Percentiles rank a stretch among this genome's conserved stretches.
These are phyloP conservation scores for Cocos nucifera DNA, from an alignment of 176 grass and related monocot genomes.

Conservation along the genomic window DNA sequence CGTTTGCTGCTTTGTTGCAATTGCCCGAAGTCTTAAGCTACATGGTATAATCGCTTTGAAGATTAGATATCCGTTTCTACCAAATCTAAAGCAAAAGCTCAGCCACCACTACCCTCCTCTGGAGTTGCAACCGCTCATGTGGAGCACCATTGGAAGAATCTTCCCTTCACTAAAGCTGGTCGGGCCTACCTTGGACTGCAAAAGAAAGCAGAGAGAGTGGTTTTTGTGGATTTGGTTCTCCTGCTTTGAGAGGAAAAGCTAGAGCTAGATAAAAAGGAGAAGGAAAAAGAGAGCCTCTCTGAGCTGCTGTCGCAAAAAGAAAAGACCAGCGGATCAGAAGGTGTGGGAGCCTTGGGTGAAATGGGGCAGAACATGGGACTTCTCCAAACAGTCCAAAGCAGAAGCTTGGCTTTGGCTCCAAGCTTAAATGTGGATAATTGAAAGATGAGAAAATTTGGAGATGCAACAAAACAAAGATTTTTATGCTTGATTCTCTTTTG, in stretches of 20 bases:
- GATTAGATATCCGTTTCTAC: neutral
- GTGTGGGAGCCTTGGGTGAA: too few relatives aligned
- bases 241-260: too few relatives aligned
- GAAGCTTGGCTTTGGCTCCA: neutral
- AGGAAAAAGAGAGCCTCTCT: too few relatives aligned
- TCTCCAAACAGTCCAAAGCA: too few relatives aligned
- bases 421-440: neutral
- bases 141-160: neutral
- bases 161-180: too few relatives aligned
- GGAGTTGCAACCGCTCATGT: neutral
- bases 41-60: neutral
- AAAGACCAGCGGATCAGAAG: too few relatives aligned
- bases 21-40: neutral
- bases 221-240: too few relatives aligned
- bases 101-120: neutral
- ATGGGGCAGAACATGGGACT: too few relatives aligned
- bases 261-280: too few relatives aligned
- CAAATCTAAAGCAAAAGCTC: neutral
- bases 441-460: neutral
- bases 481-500: too few relatives aligned
- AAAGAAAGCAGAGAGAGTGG: neutral
- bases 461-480: neutral
- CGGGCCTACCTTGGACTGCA: neutral
- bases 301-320: too few relatives aligned
- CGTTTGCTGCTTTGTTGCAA: neutral